Conservation (phyloP, 2,329 filamentous ascomycete genomes). For the Botryotinia narcissicola region DNA sequence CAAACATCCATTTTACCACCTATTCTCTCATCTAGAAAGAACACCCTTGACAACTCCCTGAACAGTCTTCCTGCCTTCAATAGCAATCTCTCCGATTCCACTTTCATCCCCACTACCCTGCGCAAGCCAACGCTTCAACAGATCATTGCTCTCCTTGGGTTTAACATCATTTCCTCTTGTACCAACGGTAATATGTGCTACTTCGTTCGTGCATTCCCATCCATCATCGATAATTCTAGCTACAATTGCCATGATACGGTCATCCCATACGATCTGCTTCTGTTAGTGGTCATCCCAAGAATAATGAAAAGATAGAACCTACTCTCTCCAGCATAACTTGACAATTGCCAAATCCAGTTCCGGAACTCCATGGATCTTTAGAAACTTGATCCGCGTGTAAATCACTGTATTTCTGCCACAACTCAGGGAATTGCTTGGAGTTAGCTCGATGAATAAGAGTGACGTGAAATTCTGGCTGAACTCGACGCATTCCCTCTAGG, state of each 20-base stretch:
- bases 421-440: constrained; percentile 57
- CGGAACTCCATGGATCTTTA: constrained; percentile 20
- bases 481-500: constrained; percentile 67
- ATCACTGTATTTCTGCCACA: constrained; percentile 74
- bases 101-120: constrained; percentile 44
- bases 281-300: not conserved
- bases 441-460: constrained; percentile 82
- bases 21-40: constrained; percentile 29
- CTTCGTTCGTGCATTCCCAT: constrained; percentile 71
- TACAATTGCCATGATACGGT: constrained; percentile 86
- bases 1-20: not conserved
- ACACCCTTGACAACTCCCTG: constrained; percentile 36
- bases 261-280: constrained; percentile 72
- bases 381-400: constrained; percentile 48
- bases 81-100: constrained; percentile 36
- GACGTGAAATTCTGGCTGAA: constrained; percentile 88
- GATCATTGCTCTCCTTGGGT: constrained; percentile 89
- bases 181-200: constrained; percentile 87
- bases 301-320: constrained; percentile 29
- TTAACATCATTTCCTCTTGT: constrained; percentile 74
- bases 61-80: constrained; percentile 33
- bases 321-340: constrained; percentile 62
- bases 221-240: constrained; percentile 64
- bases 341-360: constrained; percentile 59
- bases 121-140: constrained; percentile 74